phyloP scores from a whole-genome alignment of 2,329 filamentous ascomycete species.

The Clarireedia homoeocarpa region DNA sequence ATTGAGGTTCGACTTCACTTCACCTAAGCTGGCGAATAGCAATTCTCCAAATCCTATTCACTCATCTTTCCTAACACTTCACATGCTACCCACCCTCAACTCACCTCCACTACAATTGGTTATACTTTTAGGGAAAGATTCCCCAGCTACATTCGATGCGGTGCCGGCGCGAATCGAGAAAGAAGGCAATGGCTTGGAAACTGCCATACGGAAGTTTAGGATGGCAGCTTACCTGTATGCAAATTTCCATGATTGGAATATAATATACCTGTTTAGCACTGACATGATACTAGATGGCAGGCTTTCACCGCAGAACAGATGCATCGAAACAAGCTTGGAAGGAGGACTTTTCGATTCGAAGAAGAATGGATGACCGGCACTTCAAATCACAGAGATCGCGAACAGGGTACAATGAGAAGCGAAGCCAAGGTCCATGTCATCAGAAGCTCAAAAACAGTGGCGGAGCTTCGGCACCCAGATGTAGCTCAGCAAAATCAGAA shows the following conservation, averaged over 20 bases:
- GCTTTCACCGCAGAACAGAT: constrained; percentile 96
- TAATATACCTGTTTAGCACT: not conserved
- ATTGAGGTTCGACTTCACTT: constrained; percentile 79
- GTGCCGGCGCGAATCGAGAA: constrained; percentile 65
- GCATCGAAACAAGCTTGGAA: constrained; percentile 78
- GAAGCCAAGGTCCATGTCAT: constrained; percentile 88
- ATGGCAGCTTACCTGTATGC: constrained; percentile 76
- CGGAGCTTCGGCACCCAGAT: constrained; percentile 72
- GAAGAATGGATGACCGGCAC: constrained; percentile 90
- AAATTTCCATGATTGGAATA: not conserved
- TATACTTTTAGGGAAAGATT: constrained; percentile 82
- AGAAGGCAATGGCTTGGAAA: constrained; percentile 76
- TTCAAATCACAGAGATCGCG: constrained; percentile 65
- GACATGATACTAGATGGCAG: constrained; percentile 54
- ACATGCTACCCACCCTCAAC: constrained; percentile 74
- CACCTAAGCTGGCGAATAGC: constrained; percentile 68
- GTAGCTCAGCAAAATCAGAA: constrained; percentile 68
- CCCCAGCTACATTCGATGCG: constrained; percentile 76
- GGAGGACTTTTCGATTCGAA: constrained; percentile 82
- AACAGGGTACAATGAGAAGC: constrained; percentile 68
- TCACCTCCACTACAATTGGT: constrained; percentile 83
- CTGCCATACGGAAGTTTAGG: constrained; percentile 80
- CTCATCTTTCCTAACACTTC: constrained; percentile 71
- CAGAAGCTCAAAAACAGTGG: constrained; percentile 72
- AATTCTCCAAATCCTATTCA: constrained; percentile 62